Evolutionary conservation across 805 yeast genomes (phyloP), one percentile per base, ranked within the genome.

Genomic region (Candida koratica): DNA sequence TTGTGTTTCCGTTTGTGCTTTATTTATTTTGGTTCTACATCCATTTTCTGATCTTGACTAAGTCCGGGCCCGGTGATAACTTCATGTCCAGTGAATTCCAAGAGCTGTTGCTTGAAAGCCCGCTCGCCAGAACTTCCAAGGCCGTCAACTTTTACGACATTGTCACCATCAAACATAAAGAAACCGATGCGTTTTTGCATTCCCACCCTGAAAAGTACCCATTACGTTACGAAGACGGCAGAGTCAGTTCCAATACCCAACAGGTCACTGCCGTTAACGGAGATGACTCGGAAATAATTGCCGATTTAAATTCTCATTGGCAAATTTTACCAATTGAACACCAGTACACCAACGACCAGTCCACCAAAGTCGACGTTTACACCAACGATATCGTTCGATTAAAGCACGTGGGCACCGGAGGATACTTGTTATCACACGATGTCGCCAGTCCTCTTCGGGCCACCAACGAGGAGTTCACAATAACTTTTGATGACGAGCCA

Each of bases 1-100:
- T 93, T 37, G 70, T 86, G 9, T 58, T 88, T 12, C 99, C 99
- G 18, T 83, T 87, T 55, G 46, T 77, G 20, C 73, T 93, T 46
- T 93, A 87, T 57, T 68, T 88, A 44, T 79, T 77, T 50, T 88
- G 97, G 95, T 93, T 90, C 64, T 87, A 81, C 65, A 70, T 89
- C 36, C 99, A 93, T 62, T 93, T 93, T 62, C 73, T 77, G 19
- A 74, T 93, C 17, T 73, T 93, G 52, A 73, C 64, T 48, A 81
- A 75, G 47, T 89, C 97, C 2, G 99, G 99, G 18, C 93, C 97
- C 4, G 99, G 99, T 43, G 97, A 93, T 56, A 71, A 73, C 3
- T 88, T 90, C 58, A 93, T 93, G 98, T 77, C 93, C n/a, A 72
- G 93, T 5, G 89, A 83, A 41, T 93, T 93, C 72, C 97, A 93